Evolutionary conservation across 2,329 filamentous ascomycete genomes (phyloP).

Genomic region (Ilyonectria destructans): DNA sequence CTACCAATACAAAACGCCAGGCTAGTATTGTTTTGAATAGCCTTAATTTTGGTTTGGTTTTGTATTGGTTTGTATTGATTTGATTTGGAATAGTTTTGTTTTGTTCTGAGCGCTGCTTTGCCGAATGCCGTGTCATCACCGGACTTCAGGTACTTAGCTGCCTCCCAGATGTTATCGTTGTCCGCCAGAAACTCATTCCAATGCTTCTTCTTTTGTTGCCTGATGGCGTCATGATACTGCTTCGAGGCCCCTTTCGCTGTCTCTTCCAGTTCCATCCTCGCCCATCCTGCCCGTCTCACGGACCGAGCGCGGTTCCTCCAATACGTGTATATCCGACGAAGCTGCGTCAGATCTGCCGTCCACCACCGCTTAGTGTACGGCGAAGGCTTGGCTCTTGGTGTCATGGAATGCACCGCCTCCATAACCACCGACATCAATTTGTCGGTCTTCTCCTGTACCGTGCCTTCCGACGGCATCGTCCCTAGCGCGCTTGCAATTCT

Average conservation of each 20-base stretch:
- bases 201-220: slow-evolving; percentile 40
- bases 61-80: too few relatives aligned
- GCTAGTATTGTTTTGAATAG: too few relatives aligned
- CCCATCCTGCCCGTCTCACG: slow-evolving; percentile 31
- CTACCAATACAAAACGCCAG: too few relatives aligned
- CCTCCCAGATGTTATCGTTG: slow-evolving; percentile 50
- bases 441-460: slow-evolving; percentile 24
- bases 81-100: too few relatives aligned
- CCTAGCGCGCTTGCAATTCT: slow-evolving; percentile 20
- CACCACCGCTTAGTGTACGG: slow-evolving; percentile 49
- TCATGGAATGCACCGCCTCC: too few relatives aligned
- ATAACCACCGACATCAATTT: too few relatives aligned
- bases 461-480: slow-evolving; percentile 16
- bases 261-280: slow-evolving; percentile 35
- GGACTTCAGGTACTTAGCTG: slow-evolving; percentile 48
- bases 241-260: slow-evolving; percentile 42
- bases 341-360: slow-evolving; percentile 49
- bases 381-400: too few relatives aligned
- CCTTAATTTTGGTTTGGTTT: too few relatives aligned
- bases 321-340: slow-evolving; percentile 48
- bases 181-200: slow-evolving; percentile 50
- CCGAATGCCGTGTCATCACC: slow-evolving; percentile 42
- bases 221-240: slow-evolving; percentile 48
- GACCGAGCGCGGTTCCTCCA: slow-evolving; percentile 49
- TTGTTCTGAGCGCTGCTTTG: too few relatives aligned